These are phyloP conservation scores for Begonia loranthoides DNA, from an alignment of 306 rosid genomes.

Conservation along the genomic window DNA sequence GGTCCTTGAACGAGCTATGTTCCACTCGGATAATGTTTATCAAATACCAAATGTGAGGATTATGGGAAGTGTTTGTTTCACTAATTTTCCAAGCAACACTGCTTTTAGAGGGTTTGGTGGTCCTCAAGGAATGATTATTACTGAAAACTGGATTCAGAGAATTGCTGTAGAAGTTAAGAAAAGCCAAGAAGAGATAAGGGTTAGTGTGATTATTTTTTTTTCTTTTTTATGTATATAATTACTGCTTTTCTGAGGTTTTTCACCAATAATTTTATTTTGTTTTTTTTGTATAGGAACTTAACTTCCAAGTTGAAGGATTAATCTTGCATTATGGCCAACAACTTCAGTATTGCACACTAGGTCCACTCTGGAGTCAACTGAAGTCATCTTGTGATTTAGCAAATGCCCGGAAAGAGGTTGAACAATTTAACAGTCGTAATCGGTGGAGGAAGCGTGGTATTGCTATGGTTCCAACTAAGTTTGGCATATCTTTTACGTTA, in stretches of 20 bases:
- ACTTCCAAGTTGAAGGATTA: conserved; percentile 88
- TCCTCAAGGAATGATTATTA: conserved; percentile 93
- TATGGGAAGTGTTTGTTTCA: conserved; percentile 70
- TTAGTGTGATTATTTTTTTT: conserved; percentile 19
- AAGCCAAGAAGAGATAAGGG: conserved; percentile 79
- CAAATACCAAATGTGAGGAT: conserved; percentile 89
- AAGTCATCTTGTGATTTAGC: conserved; percentile 57
- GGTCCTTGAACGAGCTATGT: conserved; percentile 89
- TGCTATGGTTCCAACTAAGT: conserved; percentile 84
- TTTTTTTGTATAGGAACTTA: conserved; percentile 45
- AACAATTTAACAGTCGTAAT: conserved; percentile 43
- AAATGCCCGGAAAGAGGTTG: conserved; percentile 57
- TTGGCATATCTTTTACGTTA: conserved; percentile 79
- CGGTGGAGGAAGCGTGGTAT: conserved; percentile 92
- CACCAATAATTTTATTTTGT: conserved; percentile 11
- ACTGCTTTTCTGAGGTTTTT: conserved; percentile 4
- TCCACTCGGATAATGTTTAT: conserved; percentile 90
- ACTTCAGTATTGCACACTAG: conserved; percentile 60
- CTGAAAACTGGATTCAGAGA: conserved; percentile 92
- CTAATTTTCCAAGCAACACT: conserved; percentile 80
- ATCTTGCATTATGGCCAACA: conserved; percentile 66
- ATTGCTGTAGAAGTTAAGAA: conserved; percentile 66
- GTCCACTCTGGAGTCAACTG: conserved; percentile 61
- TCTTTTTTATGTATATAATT: conserved; percentile 11
- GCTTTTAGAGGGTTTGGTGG: conserved; percentile 99